Evolutionary conservation across 1,139 yeast species (phyloP).

Genomic region (Saccharomyces hybrid): DNA sequence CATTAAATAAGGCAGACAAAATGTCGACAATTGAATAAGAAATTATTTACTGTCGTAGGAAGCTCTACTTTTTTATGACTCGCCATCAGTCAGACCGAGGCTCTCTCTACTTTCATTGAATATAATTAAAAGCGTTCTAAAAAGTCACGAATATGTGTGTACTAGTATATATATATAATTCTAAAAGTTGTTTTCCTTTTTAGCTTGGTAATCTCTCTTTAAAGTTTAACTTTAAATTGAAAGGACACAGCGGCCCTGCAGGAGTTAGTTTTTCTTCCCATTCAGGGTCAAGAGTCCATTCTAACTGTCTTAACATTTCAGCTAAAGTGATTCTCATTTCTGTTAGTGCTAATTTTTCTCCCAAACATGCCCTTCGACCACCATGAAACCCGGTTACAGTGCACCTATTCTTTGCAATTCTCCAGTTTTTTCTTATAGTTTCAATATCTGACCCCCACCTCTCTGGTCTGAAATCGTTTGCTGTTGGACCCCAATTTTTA

Average conservation of each 20-base stretch:
- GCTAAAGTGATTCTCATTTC: slow-evolving; percentile 39
- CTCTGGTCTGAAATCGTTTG: slow-evolving; percentile 43
- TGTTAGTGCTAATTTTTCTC: slow-evolving; percentile 49
- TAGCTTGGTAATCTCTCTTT: slow-evolving; percentile 2
- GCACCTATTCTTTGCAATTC: slow-evolving; percentile 39
- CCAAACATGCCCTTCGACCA: slow-evolving; percentile 52
- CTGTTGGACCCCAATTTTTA: slow-evolving; percentile 43
- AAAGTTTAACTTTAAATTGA: slow-evolving; percentile 24
- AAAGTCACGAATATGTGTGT: neutral
- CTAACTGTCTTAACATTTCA: slow-evolving; percentile 34
- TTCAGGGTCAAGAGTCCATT: slow-evolving; percentile 34
- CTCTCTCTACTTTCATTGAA: neutral
- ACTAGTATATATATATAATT: neutral
- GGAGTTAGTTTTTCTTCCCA: slow-evolving; percentile 52
- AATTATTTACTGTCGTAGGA: no score
- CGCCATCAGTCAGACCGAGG: no score
- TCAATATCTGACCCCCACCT: slow-evolving; percentile 47
- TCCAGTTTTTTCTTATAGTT: slow-evolving; percentile 37
- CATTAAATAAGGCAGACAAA: slow-evolving; percentile 32
- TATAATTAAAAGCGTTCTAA: neutral
- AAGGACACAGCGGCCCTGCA: slow-evolving; percentile 37
- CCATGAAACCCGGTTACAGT: slow-evolving; percentile 53
- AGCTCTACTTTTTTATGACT: neutral
- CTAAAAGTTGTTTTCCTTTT: neutral
- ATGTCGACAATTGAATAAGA: slow-evolving; percentile 20